These are phyloP conservation scores for Kurtzmaniella quercitrusa DNA, from an alignment of 1,139 yeast species.

Conservation along the genomic window DNA sequence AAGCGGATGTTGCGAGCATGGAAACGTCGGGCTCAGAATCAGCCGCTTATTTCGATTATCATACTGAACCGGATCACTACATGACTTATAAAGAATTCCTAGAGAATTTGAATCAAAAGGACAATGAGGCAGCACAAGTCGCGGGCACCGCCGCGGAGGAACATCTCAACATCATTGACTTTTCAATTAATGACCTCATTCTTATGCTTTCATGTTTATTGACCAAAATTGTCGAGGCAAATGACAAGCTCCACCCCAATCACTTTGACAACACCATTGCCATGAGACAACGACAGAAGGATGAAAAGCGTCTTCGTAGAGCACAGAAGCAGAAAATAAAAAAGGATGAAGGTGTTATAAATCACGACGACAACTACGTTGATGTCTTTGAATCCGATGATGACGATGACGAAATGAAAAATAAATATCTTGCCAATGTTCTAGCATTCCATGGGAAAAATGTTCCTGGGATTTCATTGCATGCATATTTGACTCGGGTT, in stretches of 20 bases:
- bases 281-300: slow-evolving; percentile 41
- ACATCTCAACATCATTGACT: slow-evolving; percentile 76
- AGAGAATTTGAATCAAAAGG: slow-evolving; percentile 26
- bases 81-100: slow-evolving; percentile 44
- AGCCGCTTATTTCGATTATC: slow-evolving; percentile 1
- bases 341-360: slow-evolving; percentile 12
- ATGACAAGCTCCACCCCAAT: slow-evolving; percentile 77
- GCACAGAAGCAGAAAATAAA: slow-evolving; percentile 14
- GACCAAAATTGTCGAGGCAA: slow-evolving; percentile 87
- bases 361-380: slow-evolving; percentile 13
- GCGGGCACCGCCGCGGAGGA: slow-evolving; percentile 25
- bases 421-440: slow-evolving; percentile 66
- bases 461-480: slow-evolving; percentile 88
- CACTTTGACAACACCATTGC: slow-evolving; percentile 55
- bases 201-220: slow-evolving; percentile 81
- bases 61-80: slow-evolving; percentile 39
- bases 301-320: slow-evolving; percentile 28
- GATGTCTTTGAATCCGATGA: slow-evolving; percentile 23
- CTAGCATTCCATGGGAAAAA: slow-evolving; percentile 94
- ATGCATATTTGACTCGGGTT: slow-evolving; percentile 84
- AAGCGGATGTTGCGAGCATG: slow-evolving; percentile 4
- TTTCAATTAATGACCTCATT: slow-evolving; percentile 76
- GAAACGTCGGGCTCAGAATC: neutral
- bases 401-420: slow-evolving; percentile 44
- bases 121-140: slow-evolving; percentile 12